A percentile compares a stretch with the other conserved stretches of the same genome.
Conservation (phyloP, 345 rosid species). For the Hirschfeldia incana region DNA sequence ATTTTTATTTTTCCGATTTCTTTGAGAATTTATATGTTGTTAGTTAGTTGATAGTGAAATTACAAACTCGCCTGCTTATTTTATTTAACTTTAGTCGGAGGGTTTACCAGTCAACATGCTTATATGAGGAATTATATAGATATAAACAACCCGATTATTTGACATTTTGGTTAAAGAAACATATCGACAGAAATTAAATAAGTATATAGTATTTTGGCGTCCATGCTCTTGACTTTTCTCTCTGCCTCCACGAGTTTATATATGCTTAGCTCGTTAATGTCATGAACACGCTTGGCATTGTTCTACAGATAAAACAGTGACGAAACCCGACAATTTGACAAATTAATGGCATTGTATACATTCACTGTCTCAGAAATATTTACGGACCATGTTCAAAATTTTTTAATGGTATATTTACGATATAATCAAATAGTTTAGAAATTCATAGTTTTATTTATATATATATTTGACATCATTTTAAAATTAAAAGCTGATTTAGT, state of each 20-base stretch:
- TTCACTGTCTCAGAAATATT: too few species aligned
- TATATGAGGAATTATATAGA: not conserved
- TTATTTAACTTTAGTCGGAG: not conserved
- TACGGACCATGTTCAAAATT: too few species aligned
- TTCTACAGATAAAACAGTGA: too few species aligned
- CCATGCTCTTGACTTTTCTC: constrained; percentile 30
- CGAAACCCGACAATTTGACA: too few species aligned
- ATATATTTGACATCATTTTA: too few species aligned
- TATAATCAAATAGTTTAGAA: too few species aligned
- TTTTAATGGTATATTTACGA: too few species aligned
- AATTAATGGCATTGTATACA: too few species aligned
- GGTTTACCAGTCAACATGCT: not conserved
- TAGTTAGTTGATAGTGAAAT: not conserved
- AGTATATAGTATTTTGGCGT: constrained; percentile 7
- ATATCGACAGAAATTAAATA: too few species aligned
- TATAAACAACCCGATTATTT: not conserved
- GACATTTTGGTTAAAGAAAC: too few species aligned
- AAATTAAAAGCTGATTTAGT: too few species aligned
- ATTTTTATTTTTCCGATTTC: not conserved
- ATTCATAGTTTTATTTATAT: too few species aligned
- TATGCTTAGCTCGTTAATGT: constrained; percentile 27
- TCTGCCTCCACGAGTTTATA: constrained; percentile 28
- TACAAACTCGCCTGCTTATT: not conserved
- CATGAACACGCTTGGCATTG: constrained; percentile 19
- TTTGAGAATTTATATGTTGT: not conserved